Evolutionary conservation across 768 basidiomycete genomes (phyloP).

Genomic region (Xerocomus brunneocitrinus): DNA sequence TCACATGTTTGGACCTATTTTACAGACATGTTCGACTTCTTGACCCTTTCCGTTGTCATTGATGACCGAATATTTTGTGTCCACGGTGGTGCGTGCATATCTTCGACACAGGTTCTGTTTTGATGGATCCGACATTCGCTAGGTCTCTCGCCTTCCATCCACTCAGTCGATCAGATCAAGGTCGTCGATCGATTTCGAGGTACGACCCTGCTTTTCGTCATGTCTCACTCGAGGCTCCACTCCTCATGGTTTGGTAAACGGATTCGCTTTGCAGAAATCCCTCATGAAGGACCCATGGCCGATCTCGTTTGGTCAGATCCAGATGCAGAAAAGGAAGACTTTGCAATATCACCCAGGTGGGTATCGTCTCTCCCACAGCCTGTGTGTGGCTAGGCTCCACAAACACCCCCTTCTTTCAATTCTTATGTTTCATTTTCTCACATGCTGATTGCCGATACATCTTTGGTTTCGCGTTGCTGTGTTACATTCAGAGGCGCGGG

Average conservation of each 20-base stretch:
- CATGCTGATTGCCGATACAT: slow-evolving; percentile 7
- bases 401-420: slow-evolving; percentile 3
- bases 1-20: slow-evolving; percentile 99
- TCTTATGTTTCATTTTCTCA: slow-evolving; percentile 4
- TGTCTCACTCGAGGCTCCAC: slow-evolving; percentile 17
- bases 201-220: slow-evolving; percentile 31
- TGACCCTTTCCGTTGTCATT: slow-evolving; percentile 95
- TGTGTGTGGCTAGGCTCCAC: slow-evolving; percentile 8
- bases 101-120: neutral
- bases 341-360: slow-evolving; percentile 96
- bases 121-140: slow-evolving; percentile 6
- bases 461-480: slow-evolving; percentile 5
- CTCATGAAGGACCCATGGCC: slow-evolving; percentile 99
- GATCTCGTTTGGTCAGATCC: slow-evolving; percentile 99
- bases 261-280: slow-evolving; percentile 66
- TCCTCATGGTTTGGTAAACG: slow-evolving; percentile 20
- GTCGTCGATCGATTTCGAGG: slow-evolving; percentile 98
- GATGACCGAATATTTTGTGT: slow-evolving; percentile 99
- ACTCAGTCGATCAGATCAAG: slow-evolving; percentile 99
- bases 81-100: slow-evolving; percentile 71
- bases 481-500: slow-evolving; percentile 74
- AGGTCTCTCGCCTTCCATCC: slow-evolving; percentile 97
- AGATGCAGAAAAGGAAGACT: slow-evolving; percentile 98
- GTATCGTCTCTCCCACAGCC: slow-evolving; percentile 22
- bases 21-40: slow-evolving; percentile 99